Base-by-base conservation (phyloP, 2,329 filamentous ascomycete species). In the Nigrospora osmanthi region DNA sequence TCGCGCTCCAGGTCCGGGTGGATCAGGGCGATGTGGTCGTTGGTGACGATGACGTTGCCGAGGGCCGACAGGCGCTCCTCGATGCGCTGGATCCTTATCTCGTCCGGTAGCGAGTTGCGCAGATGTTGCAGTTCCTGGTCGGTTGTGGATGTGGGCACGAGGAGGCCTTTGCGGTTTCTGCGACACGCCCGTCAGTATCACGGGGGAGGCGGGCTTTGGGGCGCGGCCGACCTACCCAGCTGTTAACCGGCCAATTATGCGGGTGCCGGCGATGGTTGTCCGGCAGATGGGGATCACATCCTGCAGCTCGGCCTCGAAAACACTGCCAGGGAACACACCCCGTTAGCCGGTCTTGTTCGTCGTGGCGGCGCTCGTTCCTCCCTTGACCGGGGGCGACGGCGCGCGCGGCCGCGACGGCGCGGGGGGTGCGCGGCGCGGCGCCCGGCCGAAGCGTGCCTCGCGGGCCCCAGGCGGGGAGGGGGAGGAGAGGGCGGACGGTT, bases 91-190 rank as follows among this genome's bases (percentile, higher is more conserved):
- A 98, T 95, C 70, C 90, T 89, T 53, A 98, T 87, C 47, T 73
- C 71, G 65, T 97, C 91, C 35, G 93, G 93, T 54, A 98, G 81
- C 47, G 86, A 89, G 69, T 98, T 97, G 59, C 93, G 86, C 58
- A 98, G 77, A 69, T 98, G 93, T 71, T 96, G 90, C 52, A 98
- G 79, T 74, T 98, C 93, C 74, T 98, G 93, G 71, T 98, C 93
- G 56, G 90, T 95, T 50, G 93, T 97, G 48, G 85, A 89, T 45
- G 91, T 97, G 49, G 93, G 93, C 46, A 98, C 91, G 51, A 98
- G 83, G 51, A 98, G 87, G 58, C 93, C 93, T 67, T 95, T 94
- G 65, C 89, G 87, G 80, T 98, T 98, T 59, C 89, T 87, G 51
- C 23, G 23, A 28, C 23, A 28, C 23, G 23, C 23, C 19, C 23